Evolutionary conservation across 495 filamentous ascomycete species (phyloP).

Genomic region (Saxophila tyrrhenica): DNA sequence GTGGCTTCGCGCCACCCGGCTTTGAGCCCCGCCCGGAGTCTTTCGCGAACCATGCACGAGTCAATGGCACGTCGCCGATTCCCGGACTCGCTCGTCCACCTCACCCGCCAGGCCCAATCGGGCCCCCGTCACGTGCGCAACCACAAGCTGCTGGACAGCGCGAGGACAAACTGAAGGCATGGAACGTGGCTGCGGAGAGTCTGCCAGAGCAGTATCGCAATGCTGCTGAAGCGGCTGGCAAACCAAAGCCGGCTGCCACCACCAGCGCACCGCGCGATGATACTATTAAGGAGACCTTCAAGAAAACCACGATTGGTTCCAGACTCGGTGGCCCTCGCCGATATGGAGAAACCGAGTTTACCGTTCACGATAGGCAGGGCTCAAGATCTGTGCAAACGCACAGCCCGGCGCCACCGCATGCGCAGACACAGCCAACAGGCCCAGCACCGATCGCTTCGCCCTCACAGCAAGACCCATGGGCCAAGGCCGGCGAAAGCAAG

Average conservation of each 20-base stretch:
- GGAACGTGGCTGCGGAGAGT: constrained; percentile 12
- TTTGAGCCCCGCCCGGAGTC: constrained; percentile 11
- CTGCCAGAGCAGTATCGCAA: constrained; percentile 16
- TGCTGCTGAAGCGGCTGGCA: constrained; percentile 10
- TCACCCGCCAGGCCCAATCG: constrained; percentile 22
- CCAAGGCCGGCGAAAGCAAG: constrained; percentile 5
- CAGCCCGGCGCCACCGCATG: constrained; percentile 13
- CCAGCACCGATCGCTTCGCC: constrained; percentile 10
- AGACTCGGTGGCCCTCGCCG: constrained; percentile 9
- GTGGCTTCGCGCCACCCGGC: constrained; percentile 13
- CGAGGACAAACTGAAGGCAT: constrained; percentile 6
- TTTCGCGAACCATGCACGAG: constrained; percentile 12
- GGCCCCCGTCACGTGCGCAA: constrained; percentile 21
- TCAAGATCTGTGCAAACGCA: constrained; percentile 8
- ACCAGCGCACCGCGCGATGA: constrained; percentile 1
- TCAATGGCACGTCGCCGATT: constrained; percentile 11
- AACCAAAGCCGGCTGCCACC: not conserved
- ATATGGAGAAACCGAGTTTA: constrained; percentile 7
- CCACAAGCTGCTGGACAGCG: not conserved
- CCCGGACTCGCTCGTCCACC: constrained; percentile 11
- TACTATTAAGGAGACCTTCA: constrained; percentile 18
- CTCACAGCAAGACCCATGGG: not conserved
- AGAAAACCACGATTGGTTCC: constrained; percentile 8
- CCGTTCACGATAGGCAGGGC: constrained; percentile 13
- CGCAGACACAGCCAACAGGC: constrained; percentile 17